Percentiles rank a stretch among this genome's conserved stretches.
These are phyloP conservation scores for Groenewaldozyma sp. DNA, from an alignment of 1,139 yeast genomes.

Conservation along the genomic window DNA sequence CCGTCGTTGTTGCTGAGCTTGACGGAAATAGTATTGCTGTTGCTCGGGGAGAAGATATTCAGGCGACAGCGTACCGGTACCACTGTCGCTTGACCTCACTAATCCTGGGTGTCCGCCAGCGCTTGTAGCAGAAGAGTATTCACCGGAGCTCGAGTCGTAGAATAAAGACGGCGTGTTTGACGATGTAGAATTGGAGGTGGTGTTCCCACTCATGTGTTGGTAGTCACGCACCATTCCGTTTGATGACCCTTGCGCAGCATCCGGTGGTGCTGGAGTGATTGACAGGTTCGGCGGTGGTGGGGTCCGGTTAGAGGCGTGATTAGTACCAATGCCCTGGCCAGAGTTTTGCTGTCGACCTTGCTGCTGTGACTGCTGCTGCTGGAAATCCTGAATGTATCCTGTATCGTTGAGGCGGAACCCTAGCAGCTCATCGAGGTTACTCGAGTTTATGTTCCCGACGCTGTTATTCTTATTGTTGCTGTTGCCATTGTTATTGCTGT, in stretches of 20 bases:
- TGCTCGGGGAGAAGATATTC: not conserved
- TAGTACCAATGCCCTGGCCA: not conserved
- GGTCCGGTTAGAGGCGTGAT: not conserved
- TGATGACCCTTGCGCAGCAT: too few species aligned
- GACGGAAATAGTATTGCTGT: not conserved
- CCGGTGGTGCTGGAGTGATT: not conserved
- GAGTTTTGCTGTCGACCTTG: too few species aligned
- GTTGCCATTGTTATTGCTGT: slow-evolving; percentile 2
- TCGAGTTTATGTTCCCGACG: not conserved
- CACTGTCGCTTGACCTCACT: too few species aligned
- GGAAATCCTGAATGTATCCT: not conserved
- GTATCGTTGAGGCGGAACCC: not conserved
- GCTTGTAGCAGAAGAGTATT: too few species aligned
- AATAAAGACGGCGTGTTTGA: not conserved
- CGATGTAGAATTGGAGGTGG: not conserved
- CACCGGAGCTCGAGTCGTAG: not conserved
- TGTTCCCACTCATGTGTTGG: not conserved
- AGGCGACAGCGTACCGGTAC: too few species aligned
- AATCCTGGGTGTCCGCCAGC: too few species aligned
- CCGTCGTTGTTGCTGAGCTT: not conserved
- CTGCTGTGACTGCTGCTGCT: not conserved
- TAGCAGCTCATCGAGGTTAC: not conserved
- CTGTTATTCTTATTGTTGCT: slow-evolving; percentile 5
- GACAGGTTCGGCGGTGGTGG: not conserved
- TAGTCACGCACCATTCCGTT: too few species aligned